Evolutionary conservation across 306 rosid species (phyloP).

Genomic region (Argentina anserina): DNA sequence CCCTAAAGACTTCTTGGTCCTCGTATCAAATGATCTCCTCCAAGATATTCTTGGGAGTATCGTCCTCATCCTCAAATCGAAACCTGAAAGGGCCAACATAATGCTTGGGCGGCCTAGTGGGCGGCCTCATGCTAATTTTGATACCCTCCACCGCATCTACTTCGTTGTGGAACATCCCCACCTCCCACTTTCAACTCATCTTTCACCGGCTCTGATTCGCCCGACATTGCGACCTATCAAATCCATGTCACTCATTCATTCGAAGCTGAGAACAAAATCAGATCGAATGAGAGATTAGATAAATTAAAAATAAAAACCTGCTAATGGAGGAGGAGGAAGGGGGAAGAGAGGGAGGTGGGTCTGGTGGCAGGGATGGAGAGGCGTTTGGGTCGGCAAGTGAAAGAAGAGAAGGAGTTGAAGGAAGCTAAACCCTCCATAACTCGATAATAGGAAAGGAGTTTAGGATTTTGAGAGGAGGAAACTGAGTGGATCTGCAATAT

Average conservation of each 20-base stretch:
- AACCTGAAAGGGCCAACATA: constrained; percentile 92
- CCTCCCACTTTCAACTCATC: constrained; percentile 78
- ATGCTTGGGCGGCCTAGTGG: constrained; percentile 79
- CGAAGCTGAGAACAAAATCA: too few species aligned
- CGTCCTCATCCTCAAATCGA: constrained; percentile 80
- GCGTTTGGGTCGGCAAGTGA: constrained; percentile 35
- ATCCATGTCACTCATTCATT: not conserved
- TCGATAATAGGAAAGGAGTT: constrained; percentile 15
- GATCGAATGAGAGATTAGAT: too few species aligned
- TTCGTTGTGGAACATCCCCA: constrained; percentile 76
- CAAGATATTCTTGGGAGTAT: constrained; percentile 82
- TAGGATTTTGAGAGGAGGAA: not conserved
- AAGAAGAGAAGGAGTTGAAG: constrained; percentile 27
- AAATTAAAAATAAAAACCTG: too few species aligned
- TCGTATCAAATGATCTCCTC: constrained; percentile 96
- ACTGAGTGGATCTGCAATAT: too few species aligned
- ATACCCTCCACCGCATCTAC: constrained; percentile 89
- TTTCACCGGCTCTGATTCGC: constrained; percentile 38
- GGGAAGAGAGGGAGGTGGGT: constrained; percentile 29
- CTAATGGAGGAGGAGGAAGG: constrained; percentile 18
- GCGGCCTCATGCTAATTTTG: constrained; percentile 79
- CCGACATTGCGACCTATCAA: constrained; percentile 19
- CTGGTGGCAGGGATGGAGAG: constrained; percentile 23
- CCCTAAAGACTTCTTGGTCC: constrained; percentile 67
- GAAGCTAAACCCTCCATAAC: constrained; percentile 65